phyloP scores from a whole-genome alignment of 805 yeast genomes.

The Saturnispora kantuleensis region DNA sequence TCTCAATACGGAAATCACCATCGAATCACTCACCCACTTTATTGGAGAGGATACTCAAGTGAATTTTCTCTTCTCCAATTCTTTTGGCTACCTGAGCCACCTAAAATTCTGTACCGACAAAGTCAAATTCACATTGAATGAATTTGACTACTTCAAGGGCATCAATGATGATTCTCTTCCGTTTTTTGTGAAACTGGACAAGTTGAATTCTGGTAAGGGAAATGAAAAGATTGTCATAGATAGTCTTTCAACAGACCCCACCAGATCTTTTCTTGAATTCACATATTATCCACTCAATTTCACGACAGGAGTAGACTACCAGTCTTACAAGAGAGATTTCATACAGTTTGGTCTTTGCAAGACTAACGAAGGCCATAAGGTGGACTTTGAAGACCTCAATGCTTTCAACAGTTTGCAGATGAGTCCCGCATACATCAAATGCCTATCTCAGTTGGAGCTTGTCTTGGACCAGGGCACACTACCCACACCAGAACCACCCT shows the following conservation, averaged over 20 bases:
- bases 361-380: neutral
- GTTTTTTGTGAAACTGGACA: constrained; percentile 12
- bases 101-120: neutral
- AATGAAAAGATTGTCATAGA: constrained; percentile 8
- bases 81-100: constrained; percentile 8
- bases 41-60: neutral
- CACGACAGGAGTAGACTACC: constrained; percentile 1
- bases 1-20: neutral
- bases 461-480: neutral
- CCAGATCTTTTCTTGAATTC: constrained; percentile 8
- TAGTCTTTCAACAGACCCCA: constrained; percentile 11
- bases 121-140: neutral
- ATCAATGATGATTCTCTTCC: constrained; percentile 10
- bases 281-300: constrained; percentile 5
- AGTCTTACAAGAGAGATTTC: constrained; percentile 4
- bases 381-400: neutral
- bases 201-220: constrained; percentile 4
- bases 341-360: constrained; percentile 5
- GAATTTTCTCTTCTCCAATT: constrained; percentile 10
- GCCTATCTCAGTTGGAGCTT: constrained; percentile 3
- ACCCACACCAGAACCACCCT: neutral
- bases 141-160: constrained; percentile 9
- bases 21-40: constrained; percentile 9
- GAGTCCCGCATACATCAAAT: constrained; percentile 10
- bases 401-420: constrained; percentile 10